Percentiles rank a stretch among this genome's conserved stretches.
Evolutionary conservation across 2,329 filamentous ascomycete species (phyloP).

Genomic region (Penicillium sp.): DNA sequence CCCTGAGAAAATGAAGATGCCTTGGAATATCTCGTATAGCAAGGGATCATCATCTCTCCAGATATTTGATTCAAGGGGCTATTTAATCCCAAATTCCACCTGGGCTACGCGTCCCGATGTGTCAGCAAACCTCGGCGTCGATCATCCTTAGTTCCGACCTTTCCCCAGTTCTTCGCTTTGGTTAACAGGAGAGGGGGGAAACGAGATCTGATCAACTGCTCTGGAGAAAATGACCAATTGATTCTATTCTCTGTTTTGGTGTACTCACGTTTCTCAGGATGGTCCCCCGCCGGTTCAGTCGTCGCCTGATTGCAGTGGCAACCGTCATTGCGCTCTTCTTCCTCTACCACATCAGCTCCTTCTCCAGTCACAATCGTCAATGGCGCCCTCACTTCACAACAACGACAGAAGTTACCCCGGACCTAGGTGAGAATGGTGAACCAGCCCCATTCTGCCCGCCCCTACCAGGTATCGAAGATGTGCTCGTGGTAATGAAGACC

Average conservation of each 20-base stretch:
- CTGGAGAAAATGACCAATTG: constrained; percentile 12
- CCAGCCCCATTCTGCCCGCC: constrained; percentile 28
- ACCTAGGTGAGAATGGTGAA: constrained; percentile 12
- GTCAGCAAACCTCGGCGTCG: constrained; percentile 16
- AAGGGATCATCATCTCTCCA: neutral
- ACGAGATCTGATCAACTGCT: neutral
- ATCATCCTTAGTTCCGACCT: constrained; percentile 10
- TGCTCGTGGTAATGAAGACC: constrained; percentile 58
- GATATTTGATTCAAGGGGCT: neutral
- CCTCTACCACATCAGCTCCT: constrained; percentile 55
- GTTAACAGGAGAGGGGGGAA: constrained; percentile 1
- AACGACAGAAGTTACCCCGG: constrained; percentile 5
- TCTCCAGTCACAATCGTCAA: constrained; percentile 44
- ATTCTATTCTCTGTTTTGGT: constrained; percentile 11
- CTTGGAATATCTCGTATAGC: neutral
- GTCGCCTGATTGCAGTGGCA: constrained; percentile 49
- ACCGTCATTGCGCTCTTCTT: constrained; percentile 56
- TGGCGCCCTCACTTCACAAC: constrained; percentile 11
- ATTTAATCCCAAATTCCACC: constrained; percentile 2
- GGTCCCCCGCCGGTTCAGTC: constrained; percentile 43
- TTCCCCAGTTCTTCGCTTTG: constrained; percentile 4
- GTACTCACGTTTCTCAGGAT: constrained; percentile 22
- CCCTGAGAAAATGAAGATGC: neutral
- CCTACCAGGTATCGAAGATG: constrained; percentile 47
- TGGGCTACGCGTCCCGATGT: constrained; percentile 17